Evolutionary conservation across 352 stramenopile species (phyloP), one percentile per base, ranked within the genome.

Genomic region (Phytophthora melonis): DNA sequence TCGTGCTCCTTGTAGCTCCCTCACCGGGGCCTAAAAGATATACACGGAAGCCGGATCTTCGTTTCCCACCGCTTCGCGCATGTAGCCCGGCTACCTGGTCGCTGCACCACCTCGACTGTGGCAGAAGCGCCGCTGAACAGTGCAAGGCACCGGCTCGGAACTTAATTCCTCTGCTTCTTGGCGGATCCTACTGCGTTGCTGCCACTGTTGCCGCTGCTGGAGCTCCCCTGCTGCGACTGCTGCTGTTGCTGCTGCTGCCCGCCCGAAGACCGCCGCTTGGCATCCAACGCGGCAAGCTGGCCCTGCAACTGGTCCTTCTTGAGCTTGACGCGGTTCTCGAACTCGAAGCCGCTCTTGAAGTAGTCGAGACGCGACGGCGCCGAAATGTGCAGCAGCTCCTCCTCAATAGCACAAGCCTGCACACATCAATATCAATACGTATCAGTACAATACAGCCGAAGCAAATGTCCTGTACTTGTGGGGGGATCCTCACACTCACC

Each of bases 271-370:
- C 86, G 85, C 62, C 88, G 88, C 78, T 95, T 95, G 68, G 79
- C 81, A 56, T 96, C 90, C 62, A 95, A 81, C 32, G 90, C 82
- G 18, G 87, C 88, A 60, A 96, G 63, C 66, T 96, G 89, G 11
- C 90, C 90, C 76, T 97, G 88, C 47, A 97, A 71, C 41, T 97
- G 91, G 62, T 97, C 88, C 59, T 94, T 94, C 81, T 97, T 97
- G 57, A 96, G 79, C 70, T 95, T 95, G 41, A 97, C 91, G 63
- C 89, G 91, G 71, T 95, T 95, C 73, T 97, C 89, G 69, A 97
- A 97, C 80, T 96, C 89, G 69, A 95, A 96, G 69, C 91, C 91
- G 76, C 89, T 95, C 80, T 97, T 97, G 60, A 97, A 97, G 81
- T 97, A 97, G 66, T 97, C 91, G 8, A 97, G 78, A 66, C 91